Conservation (phyloP, 2,329 filamentous ascomycete genomes). For the Aspergillus glaucus region DNA sequence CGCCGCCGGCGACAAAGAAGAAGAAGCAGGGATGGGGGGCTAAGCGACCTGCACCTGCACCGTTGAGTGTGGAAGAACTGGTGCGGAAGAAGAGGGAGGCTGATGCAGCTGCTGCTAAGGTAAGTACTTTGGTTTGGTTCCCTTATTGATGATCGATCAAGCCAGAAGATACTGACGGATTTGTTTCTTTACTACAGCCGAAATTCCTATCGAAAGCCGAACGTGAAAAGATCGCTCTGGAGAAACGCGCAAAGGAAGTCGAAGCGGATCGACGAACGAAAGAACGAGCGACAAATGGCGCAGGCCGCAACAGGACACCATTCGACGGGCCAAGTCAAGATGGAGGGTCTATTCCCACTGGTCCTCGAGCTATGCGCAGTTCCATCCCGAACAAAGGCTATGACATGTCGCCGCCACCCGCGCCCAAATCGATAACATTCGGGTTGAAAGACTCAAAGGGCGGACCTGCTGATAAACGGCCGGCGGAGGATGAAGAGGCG, state of each 20-base stretch:
- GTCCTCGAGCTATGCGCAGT: slow-evolving; percentile 60
- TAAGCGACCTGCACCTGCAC: slow-evolving; percentile 37
- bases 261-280: slow-evolving; percentile 53
- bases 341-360: slow-evolving; percentile 54
- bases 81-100: slow-evolving; percentile 78
- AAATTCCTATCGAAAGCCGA: slow-evolving; percentile 81
- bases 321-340: slow-evolving; percentile 21
- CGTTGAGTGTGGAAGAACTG: slow-evolving; percentile 79
- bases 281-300: slow-evolving; percentile 25
- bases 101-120: slow-evolving; percentile 74
- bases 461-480: slow-evolving; percentile 32
- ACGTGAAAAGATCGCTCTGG: slow-evolving; percentile 70
- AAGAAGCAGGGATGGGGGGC: slow-evolving; percentile 51
- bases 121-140: slow-evolving; percentile 28
- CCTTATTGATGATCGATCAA: not conserved
- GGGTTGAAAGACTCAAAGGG: slow-evolving; percentile 29
- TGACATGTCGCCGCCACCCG: slow-evolving; percentile 49
- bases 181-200: slow-evolving; percentile 45
- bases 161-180: slow-evolving; percentile 7
- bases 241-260: slow-evolving; percentile 68
- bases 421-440: slow-evolving; percentile 25
- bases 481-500: slow-evolving; percentile 52
- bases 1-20: slow-evolving; percentile 41
- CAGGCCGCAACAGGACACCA: slow-evolving; percentile 18
- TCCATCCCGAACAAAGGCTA: slow-evolving; percentile 42